Evolutionary conservation across 768 basidiomycete species (phyloP).

Genomic region (Leccinum uliginosum): DNA sequence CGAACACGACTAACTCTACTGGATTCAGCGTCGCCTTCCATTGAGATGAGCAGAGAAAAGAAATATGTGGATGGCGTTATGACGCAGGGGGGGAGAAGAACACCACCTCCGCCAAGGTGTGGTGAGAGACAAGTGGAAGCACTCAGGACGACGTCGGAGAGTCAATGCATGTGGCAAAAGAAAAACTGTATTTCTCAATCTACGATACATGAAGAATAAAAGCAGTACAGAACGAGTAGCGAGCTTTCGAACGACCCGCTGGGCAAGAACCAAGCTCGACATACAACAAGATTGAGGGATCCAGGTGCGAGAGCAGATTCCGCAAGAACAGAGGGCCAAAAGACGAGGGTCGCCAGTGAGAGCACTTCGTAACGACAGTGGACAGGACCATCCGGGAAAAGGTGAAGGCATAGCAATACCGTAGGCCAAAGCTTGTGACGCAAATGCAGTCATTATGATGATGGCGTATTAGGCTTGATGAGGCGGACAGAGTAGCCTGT

Average conservation of each 20-base stretch:
- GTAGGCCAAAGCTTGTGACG: background rate
- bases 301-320: background rate
- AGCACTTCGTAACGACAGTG: too few species aligned
- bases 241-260: constrained; percentile 1
- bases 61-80: constrained; percentile 15
- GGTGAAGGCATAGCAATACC: background rate
- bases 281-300: background rate
- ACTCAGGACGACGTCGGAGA: constrained; percentile 47
- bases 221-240: constrained; percentile 17
- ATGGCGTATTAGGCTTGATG: background rate
- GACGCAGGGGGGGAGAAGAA: constrained; percentile 6
- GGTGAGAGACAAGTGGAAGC: constrained; percentile 23
- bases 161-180: constrained; percentile 47
- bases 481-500: background rate
- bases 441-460: background rate
- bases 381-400: background rate
- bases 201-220: constrained; percentile 28
- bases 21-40: constrained; percentile 40
- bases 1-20: constrained; percentile 45
- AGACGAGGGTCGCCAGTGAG: background rate
- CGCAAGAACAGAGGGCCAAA: background rate
- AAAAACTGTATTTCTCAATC: constrained; percentile 35
- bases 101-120: constrained; percentile 15
- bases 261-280: background rate
- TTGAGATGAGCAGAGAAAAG: constrained; percentile 41